A percentile compares a stretch with the other conserved stretches of the same genome.
Conservation (phyloP, 495 filamentous ascomycete genomes). For the Evernia prunastri region DNA sequence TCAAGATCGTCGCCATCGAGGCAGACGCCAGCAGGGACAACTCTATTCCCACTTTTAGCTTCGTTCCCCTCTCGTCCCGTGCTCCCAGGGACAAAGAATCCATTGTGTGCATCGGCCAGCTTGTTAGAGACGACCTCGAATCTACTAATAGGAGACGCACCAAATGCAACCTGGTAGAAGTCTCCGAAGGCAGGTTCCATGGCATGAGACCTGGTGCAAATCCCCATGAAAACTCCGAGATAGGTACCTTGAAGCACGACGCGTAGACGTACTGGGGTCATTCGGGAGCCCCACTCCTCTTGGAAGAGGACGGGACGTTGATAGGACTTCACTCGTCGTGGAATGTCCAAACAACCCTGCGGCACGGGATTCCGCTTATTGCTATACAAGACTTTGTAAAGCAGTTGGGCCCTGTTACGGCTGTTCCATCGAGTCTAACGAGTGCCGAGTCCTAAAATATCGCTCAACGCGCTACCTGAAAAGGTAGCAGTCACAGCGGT, state of each 20-base stretch:
- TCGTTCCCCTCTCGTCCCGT: background rate
- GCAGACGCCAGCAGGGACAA: background rate
- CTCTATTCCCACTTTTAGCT: background rate
- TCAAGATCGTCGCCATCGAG: conserved; percentile 32
- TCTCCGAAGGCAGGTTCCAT: conserved; percentile 34
- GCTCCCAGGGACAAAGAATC: background rate
- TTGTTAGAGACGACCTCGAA: conserved; percentile 43
- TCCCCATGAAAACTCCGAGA: conserved; percentile 42
- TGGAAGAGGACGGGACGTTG: conserved; percentile 28
- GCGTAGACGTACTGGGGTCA: conserved; percentile 53
- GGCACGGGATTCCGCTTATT: conserved; percentile 38
- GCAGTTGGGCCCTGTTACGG: background rate
- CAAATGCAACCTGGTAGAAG: conserved; percentile 40
- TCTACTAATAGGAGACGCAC: conserved; percentile 28
- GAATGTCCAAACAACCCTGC: conserved; percentile 43
- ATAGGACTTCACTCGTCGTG: conserved; percentile 43
- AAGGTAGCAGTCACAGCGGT: background rate
- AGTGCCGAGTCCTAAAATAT: background rate
- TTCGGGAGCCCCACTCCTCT: conserved; percentile 41
- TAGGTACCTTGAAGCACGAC: conserved; percentile 44
- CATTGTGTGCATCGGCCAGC: conserved; percentile 39
- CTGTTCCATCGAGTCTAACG: background rate
- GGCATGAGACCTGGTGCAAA: conserved; percentile 37
- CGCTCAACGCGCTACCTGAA: background rate
- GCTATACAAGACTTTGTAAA: conserved; percentile 31